Evolutionary conservation across 2,329 filamentous ascomycete species (phyloP).

Genomic region (Sclerotinia trifoliorum): DNA sequence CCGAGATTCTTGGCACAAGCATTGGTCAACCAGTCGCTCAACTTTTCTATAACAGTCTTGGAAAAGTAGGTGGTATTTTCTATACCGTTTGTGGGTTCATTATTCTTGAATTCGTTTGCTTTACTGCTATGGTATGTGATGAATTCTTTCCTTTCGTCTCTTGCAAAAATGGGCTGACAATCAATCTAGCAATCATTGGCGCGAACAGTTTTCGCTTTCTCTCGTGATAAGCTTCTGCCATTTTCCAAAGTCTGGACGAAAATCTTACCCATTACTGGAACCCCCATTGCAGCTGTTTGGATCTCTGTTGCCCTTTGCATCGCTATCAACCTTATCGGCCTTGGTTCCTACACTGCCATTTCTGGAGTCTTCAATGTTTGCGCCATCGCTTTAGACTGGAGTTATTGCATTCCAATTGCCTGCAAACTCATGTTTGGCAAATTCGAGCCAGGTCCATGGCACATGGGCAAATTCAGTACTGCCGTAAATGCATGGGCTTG

Average conservation of each 20-base stretch:
- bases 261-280: conserved; percentile 53
- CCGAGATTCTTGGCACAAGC: conserved; percentile 48
- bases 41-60: conserved; percentile 58
- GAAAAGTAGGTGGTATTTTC: conserved; percentile 48
- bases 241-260: conserved; percentile 57
- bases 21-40: conserved; percentile 56
- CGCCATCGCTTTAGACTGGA: conserved; percentile 55
- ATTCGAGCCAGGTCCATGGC: conserved; percentile 53
- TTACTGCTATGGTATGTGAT: conserved; percentile 49
- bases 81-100: conserved; percentile 57
- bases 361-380: conserved; percentile 54
- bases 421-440: conserved; percentile 51
- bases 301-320: conserved; percentile 54
- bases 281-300: conserved; percentile 61
- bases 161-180: conserved; percentile 41
- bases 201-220: conserved; percentile 56
- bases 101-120: conserved; percentile 58
- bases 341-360: conserved; percentile 55
- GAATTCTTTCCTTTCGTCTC: conserved; percentile 46
- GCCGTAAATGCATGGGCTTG: conserved; percentile 50
- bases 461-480: conserved; percentile 46
- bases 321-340: conserved; percentile 57
- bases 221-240: conserved; percentile 55
- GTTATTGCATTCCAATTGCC: conserved; percentile 55
- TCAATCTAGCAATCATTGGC: conserved; percentile 45